Percentiles rank a stretch among this genome's conserved stretches.
Evolutionary conservation across 306 rosid species (phyloP).

Genomic region (Corylus avellana): DNA sequence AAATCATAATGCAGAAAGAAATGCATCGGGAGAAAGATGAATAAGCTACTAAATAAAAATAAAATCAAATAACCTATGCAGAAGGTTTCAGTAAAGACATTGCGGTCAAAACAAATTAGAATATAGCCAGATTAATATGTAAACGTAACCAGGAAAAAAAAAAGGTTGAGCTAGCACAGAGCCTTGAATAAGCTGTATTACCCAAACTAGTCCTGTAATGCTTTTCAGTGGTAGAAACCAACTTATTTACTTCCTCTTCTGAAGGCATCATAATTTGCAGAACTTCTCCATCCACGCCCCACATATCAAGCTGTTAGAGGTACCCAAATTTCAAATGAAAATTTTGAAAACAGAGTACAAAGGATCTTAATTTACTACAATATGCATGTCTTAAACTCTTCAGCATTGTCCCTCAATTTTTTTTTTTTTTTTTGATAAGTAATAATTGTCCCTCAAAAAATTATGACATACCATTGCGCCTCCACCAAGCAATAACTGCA

Average conservation of each 20-base stretch:
- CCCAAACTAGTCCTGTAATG: conserved; percentile 55
- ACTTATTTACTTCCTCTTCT: conserved; percentile 58
- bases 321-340: conserved; percentile 15
- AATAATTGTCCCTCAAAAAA: conserved; percentile 1
- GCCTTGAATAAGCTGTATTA: conserved; percentile 26
- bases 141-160: not conserved
- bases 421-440: no score
- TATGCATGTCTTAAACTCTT: conserved; percentile 19
- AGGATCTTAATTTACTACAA: conserved; percentile 7
- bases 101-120: not conserved
- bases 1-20: not conserved
- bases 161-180: not conserved
- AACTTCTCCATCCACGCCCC: conserved; percentile 88
- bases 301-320: conserved; percentile 58
- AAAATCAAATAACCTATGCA: not conserved
- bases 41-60: not conserved
- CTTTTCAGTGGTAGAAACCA: conserved; percentile 65
- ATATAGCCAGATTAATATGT: not conserved
- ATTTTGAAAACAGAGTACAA: not conserved
- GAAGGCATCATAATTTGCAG: conserved; percentile 65
- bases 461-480: conserved; percentile 71
- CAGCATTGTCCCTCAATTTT: not conserved
- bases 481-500: conserved; percentile 79
- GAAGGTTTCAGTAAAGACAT: not conserved
- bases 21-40: not conserved